Conservation (phyloP, 768 basidiomycete genomes). For the Tylopilus cervinicoccineus region DNA sequence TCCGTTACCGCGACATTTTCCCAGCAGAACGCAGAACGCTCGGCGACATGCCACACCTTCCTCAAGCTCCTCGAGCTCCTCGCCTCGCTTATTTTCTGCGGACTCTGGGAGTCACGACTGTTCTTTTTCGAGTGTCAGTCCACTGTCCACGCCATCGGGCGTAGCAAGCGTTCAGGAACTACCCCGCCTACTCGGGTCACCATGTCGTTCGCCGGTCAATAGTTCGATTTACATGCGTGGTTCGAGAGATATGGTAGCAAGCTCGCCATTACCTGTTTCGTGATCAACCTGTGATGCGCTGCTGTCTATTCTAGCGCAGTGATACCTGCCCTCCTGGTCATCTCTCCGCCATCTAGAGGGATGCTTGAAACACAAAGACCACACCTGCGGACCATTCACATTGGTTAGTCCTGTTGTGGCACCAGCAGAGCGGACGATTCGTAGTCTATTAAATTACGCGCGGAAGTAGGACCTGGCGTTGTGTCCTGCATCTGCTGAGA, state of each 20-base stretch:
- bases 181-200: background rate
- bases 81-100: conserved; percentile 1
- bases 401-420: too few relatives aligned
- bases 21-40: background rate
- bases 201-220: background rate
- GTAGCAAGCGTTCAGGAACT: background rate
- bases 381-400: background rate
- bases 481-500: too few relatives aligned
- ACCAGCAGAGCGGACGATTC: background rate
- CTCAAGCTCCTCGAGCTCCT: conserved; percentile 4
- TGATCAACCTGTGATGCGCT: background rate
- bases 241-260: background rate
- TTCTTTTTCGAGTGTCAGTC: conserved; percentile 2
- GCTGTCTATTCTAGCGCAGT: too few relatives aligned
- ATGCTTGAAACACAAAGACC: too few relatives aligned
- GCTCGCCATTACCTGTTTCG: background rate
- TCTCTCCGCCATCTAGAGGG: too few relatives aligned
- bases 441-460: too few relatives aligned
- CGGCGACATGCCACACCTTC: conserved; percentile 3
- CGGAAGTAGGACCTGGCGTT: too few relatives aligned
- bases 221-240: background rate
- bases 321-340: too few relatives aligned
- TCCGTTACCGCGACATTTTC: conserved; percentile 9
- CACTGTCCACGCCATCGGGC: conserved; percentile 2
- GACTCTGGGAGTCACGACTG: background rate